A percentile compares a stretch with the other conserved stretches of the same genome.
These are phyloP conservation scores for Fomitopsis serialis DNA, from an alignment of 768 basidiomycete species.

Conservation along the genomic window DNA sequence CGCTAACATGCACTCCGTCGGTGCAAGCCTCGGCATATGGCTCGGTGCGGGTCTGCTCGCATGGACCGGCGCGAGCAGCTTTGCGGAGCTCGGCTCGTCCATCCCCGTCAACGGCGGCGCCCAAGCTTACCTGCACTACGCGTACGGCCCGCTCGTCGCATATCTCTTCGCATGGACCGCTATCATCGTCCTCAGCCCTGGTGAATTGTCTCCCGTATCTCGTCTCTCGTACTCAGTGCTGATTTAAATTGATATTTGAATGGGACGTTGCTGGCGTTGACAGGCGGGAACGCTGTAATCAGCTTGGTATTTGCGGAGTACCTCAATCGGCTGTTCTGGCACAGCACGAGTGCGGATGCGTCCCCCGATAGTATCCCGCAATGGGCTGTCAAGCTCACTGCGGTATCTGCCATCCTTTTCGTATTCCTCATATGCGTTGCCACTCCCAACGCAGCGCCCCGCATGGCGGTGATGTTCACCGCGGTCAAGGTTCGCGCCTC, in stretches of 20 bases:
- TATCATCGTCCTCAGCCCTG: slow-evolving; percentile 83
- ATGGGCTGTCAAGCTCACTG: slow-evolving; percentile 89
- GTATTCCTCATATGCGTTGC: slow-evolving; percentile 78
- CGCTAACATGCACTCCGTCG: slow-evolving; percentile 83
- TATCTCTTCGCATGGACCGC: slow-evolving; percentile 96
- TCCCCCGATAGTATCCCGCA: slow-evolving; percentile 81
- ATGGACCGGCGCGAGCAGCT: slow-evolving; percentile 96
- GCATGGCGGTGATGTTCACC: slow-evolving; percentile 84
- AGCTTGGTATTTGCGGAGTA: slow-evolving; percentile 91
- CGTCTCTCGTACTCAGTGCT: neutral
- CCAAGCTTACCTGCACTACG: slow-evolving; percentile 83
- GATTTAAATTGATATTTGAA: no score
- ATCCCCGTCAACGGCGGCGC: slow-evolving; percentile 68
- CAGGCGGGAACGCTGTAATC: slow-evolving; percentile 78
- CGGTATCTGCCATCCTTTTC: slow-evolving; percentile 60
- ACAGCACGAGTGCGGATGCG: slow-evolving; percentile 59
- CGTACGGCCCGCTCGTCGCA: slow-evolving; percentile 81
- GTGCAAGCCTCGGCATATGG: slow-evolving; percentile 87
- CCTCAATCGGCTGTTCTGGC: slow-evolving; percentile 83
- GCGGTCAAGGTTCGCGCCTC: slow-evolving; percentile 59
- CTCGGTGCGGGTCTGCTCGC: slow-evolving; percentile 73
- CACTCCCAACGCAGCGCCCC: slow-evolving; percentile 71
- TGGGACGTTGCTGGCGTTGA: neutral
- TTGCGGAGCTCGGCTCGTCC: slow-evolving; percentile 85
- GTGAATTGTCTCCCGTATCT: slow-evolving; percentile 30